phyloP scores from a whole-genome alignment of 768 basidiomycete genomes.

The Tylopilus felleus region DNA sequence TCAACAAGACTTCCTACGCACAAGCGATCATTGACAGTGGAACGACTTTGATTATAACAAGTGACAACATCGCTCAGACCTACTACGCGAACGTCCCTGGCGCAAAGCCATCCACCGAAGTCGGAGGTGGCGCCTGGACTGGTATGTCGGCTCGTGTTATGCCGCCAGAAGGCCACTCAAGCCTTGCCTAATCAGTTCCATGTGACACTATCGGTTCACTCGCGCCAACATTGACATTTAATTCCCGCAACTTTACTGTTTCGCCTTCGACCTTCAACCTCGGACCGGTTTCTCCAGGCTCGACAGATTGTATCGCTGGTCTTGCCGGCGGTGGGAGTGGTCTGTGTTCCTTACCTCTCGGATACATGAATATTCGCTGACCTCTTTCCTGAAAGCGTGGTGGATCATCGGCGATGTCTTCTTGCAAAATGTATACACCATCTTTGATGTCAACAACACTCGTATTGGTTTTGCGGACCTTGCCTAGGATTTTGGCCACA shows the following conservation, averaged over 20 bases:
- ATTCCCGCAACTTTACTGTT: conserved; percentile 37
- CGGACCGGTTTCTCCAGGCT: conserved; percentile 32
- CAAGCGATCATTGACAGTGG: conserved; percentile 37
- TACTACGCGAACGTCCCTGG: conserved; percentile 33
- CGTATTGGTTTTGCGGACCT: conserved; percentile 43
- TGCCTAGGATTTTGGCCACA: conserved; percentile 4
- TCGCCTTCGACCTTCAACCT: conserved; percentile 40
- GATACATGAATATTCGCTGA: not conserved
- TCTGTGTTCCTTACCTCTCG: not conserved
- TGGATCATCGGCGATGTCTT: conserved; percentile 38
- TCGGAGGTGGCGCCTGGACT: conserved; percentile 37
- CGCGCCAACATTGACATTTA: conserved; percentile 37
- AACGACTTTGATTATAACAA: conserved; percentile 28
- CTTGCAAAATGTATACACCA: conserved; percentile 31
- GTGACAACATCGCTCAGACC: conserved; percentile 20
- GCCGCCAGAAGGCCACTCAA: not conserved
- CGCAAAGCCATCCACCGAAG: conserved; percentile 19
- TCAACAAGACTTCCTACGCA: conserved; percentile 18
- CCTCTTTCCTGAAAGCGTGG: conserved; percentile 14
- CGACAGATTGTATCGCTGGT: conserved; percentile 36
- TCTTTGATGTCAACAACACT: conserved; percentile 31
- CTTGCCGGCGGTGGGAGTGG: conserved; percentile 31
- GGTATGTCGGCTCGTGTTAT: conserved; percentile 14
- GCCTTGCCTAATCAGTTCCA: conserved; percentile 22
- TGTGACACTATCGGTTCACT: conserved; percentile 28